Base-by-base conservation (phyloP, 208 protist species). In the Acanthamoeba sp. region DNA sequence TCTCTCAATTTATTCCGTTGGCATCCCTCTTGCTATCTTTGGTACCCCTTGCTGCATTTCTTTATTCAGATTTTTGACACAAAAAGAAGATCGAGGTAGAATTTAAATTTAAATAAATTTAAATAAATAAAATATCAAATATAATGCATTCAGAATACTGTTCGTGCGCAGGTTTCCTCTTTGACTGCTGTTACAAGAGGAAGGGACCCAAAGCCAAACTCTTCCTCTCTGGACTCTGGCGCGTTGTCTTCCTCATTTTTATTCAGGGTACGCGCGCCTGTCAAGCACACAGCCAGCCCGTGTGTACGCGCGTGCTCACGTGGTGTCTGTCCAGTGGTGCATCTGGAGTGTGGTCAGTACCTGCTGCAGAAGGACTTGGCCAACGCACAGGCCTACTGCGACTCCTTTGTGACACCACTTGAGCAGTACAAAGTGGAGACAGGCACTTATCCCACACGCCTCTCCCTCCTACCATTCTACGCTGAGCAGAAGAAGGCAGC, bases 361-460 rank as follows among this genome's bases (percentile, higher is more conserved):
- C n/a, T 76, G 66, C n/a, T 76, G n/a, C n/a, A 76, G 66, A 76
- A 36, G 66, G 66, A 76, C 66, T 16, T 76, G 66, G 66, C 32
- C 32, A 76, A 76, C 66, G 66, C 66, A 20, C 66, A 76, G 66
- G 29, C n/a, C 66, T 76, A 76, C 29, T 76, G 66, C 66, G 66
- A 76, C 5, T 76, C 66, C 29, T 76, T 76, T 20, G 66, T 38
- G 22, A 12, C 66, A 16, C 32, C 66, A 29, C 66, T 76, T 12
- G 66, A 76, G 10, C 22, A 76, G 66, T 76, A 76, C 66, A 29
- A 38, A 29, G 36, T 29, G 0, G n/a, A 38, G 1, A 20, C 12
- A 20, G 66, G 66, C 66, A 29, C 36, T 29, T 76, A 76, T 29
- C 66, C 66, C 22, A 6, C 29, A 20, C 66, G 66, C 22, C 66